A percentile compares a stretch with the other conserved stretches of the same genome.
These are phyloP conservation scores for Parafenestella ontariensis DNA, from an alignment of 2,329 filamentous ascomycete genomes.

Conservation along the genomic window DNA sequence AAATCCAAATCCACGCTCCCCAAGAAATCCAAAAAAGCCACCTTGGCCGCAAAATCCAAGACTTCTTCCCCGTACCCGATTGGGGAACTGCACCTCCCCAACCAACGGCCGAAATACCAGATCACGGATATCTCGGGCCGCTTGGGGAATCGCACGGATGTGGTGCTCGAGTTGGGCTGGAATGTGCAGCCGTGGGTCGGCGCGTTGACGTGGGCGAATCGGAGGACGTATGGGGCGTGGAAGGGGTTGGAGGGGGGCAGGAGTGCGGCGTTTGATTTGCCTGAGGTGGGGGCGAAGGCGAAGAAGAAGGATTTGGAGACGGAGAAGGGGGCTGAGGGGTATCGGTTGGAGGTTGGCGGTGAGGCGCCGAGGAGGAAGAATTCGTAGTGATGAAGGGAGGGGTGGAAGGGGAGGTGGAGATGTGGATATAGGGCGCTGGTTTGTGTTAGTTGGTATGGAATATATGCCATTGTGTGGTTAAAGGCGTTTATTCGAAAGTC, in stretches of 20 bases:
- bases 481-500: no score
- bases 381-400: not conserved
- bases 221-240: constrained; percentile 64
- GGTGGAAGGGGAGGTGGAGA: not conserved
- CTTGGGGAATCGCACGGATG: constrained; percentile 75
- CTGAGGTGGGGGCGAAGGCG: constrained; percentile 70
- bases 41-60: constrained; percentile 15
- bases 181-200: constrained; percentile 99
- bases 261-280: constrained; percentile 70
- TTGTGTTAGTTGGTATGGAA: no score
- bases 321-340: constrained; percentile 58
- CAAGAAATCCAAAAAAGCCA: constrained; percentile 47
- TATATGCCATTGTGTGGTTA: no score
- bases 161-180: constrained; percentile 84
- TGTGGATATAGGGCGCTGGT: not conserved
- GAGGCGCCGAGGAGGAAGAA: constrained; percentile 36
- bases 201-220: constrained; percentile 75
- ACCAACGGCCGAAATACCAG: constrained; percentile 94
- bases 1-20: constrained; percentile 55
- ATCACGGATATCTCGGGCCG: constrained; percentile 88
- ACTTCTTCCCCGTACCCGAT: constrained; percentile 51
- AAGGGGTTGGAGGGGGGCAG: constrained; percentile 69
- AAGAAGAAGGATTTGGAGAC: constrained; percentile 57
- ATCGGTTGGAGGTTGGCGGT: constrained; percentile 51
- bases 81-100: constrained; percentile 77